phyloP scores from a whole-genome alignment of 192 early-diverging fungal species.

The Backusella morwellensis region DNA sequence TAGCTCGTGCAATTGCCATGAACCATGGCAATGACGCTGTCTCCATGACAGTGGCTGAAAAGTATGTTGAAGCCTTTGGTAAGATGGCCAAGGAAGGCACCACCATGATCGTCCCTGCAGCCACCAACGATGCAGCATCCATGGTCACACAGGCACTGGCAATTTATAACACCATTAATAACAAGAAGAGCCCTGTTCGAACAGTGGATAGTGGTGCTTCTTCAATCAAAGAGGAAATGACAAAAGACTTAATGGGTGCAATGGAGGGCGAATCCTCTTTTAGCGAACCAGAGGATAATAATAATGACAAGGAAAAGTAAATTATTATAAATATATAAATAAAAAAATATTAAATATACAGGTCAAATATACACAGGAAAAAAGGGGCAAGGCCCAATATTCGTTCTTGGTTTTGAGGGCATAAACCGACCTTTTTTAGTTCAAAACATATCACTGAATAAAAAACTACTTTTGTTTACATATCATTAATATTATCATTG shows the following conservation, averaged over 20 bases:
- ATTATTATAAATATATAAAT: background rate
- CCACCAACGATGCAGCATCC: conserved; percentile 75
- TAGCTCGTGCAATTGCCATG: conserved; percentile 74
- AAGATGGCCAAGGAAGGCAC: conserved; percentile 90
- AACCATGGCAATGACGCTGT: conserved; percentile 79
- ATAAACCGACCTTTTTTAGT: no score
- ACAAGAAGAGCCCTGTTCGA: conserved; percentile 24
- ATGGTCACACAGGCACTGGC: conserved; percentile 85
- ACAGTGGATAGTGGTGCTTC: background rate
- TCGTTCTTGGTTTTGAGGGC: no score
- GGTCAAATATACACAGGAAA: no score
- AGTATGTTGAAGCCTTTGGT: conserved; percentile 94
- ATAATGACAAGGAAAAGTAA: conserved; percentile 1
- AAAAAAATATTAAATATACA: background rate
- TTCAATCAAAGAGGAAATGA: conserved; percentile 31
- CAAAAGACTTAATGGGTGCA: conserved; percentile 27
- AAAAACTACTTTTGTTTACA: no score
- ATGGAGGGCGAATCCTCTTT: conserved; percentile 14
- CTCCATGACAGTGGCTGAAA: conserved; percentile 89
- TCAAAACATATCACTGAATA: no score
- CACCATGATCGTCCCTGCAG: conserved; percentile 85
- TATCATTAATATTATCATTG: no score
- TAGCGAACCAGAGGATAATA: conserved; percentile 12
- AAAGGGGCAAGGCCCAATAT: no score
- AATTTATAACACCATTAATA: conserved; percentile 50